Conservation (phyloP, 352 stramenopile genomes). For the Plasmopara viticola region DNA sequence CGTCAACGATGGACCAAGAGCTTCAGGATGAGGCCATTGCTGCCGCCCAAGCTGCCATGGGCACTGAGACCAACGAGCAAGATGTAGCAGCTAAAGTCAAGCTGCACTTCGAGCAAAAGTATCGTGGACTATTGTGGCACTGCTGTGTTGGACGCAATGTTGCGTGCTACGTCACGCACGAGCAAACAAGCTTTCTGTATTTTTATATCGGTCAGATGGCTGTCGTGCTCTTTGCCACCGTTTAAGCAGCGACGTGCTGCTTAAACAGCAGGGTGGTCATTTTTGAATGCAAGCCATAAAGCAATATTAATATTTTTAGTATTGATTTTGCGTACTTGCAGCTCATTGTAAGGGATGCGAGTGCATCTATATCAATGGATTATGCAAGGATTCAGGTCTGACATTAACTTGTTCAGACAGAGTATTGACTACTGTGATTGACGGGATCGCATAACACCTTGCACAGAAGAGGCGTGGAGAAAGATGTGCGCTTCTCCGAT, state of each 20-base stretch:
- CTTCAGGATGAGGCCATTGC: conserved; percentile 80
- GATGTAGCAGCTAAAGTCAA: conserved; percentile 90
- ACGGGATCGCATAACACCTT: no score
- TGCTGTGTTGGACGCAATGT: conserved; percentile 94
- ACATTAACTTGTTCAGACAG: no score
- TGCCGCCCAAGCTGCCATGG: conserved; percentile 72
- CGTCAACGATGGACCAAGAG: conserved; percentile 82
- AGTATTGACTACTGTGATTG: no score
- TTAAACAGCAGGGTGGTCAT: conserved; percentile 4
- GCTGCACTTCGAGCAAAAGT: conserved; percentile 90
- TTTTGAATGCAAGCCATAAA: neutral
- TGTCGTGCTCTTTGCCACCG: conserved; percentile 88
- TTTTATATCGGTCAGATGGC: conserved; percentile 95
- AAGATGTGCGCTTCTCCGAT: no score
- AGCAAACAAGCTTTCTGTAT: conserved; percentile 94
- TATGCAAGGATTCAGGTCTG: no score
- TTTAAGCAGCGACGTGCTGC: conserved; percentile 20
- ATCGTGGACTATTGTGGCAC: conserved; percentile 89
- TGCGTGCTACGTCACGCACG: conserved; percentile 91
- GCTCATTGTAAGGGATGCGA: no score
- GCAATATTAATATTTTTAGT: no score
- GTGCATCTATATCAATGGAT: no score
- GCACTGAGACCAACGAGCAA: conserved; percentile 78
- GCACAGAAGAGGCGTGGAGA: no score
- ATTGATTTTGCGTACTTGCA: no score